phyloP scores from a whole-genome alignment of 352 stramenopile genomes.

The Pythium pyrilobum region DNA sequence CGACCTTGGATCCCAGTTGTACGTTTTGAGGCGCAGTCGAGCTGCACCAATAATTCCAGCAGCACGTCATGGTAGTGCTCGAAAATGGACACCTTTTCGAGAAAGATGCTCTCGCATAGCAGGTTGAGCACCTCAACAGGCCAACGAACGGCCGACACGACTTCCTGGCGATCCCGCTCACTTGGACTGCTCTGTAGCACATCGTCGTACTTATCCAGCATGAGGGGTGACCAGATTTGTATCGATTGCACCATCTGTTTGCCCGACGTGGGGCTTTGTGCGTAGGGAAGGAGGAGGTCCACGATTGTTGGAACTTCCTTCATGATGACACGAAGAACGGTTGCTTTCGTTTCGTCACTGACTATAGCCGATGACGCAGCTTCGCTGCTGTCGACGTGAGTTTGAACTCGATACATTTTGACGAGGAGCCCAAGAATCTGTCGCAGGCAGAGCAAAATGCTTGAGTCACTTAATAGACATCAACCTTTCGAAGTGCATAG shows the following conservation, averaged over 20 bases:
- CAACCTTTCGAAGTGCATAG: not conserved
- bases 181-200: not conserved
- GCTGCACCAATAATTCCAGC: not conserved
- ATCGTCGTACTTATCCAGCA: not conserved
- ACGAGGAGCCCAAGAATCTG: constrained; percentile 15
- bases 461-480: not conserved
- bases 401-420: constrained; percentile 9
- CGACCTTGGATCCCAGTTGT: not conserved
- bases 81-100: constrained; percentile 1
- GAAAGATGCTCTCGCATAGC: constrained; percentile 15
- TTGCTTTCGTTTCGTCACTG: constrained; percentile 2
- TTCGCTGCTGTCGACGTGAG: not conserved
- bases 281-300: not conserved
- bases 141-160: constrained; percentile 15
- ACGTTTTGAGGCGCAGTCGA: constrained; percentile 1
- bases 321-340: constrained; percentile 6
- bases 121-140: constrained; percentile 19
- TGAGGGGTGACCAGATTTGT: constrained; percentile 11
- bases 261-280: not conserved
- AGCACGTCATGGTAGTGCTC: constrained; percentile 2
- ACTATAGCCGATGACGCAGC: not conserved
- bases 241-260: not conserved
- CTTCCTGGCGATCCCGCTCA: constrained; percentile 1
- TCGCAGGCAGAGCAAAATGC: not conserved
- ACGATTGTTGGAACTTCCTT: constrained; percentile 7